phyloP scores from a whole-genome alignment of 805 yeast species.

The Saccharomycopsis sp. region DNA sequence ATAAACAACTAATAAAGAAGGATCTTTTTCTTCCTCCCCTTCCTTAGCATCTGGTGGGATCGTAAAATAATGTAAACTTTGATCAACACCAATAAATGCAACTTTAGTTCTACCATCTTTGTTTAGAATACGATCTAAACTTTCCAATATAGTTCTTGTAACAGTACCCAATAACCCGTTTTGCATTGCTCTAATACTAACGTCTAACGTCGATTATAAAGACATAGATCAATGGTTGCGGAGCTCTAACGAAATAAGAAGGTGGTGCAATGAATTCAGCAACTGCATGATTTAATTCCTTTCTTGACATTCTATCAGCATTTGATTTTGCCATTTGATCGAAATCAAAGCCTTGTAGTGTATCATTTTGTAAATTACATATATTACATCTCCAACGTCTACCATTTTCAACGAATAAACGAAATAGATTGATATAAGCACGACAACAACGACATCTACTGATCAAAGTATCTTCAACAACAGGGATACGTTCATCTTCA shows the following conservation, averaged over 20 bases:
- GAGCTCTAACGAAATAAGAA: slow-evolving; percentile 88
- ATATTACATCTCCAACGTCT: slow-evolving; percentile 93
- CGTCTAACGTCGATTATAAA: slow-evolving; percentile 81
- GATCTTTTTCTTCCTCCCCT: slow-evolving; percentile 32
- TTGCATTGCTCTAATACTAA: slow-evolving; percentile 63
- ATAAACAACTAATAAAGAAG: slow-evolving; percentile 73
- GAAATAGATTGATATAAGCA: slow-evolving; percentile 87
- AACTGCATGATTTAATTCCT: slow-evolving; percentile 75
- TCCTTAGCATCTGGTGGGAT: slow-evolving; percentile 35
- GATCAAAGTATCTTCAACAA: slow-evolving; percentile 69
- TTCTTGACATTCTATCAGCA: slow-evolving; percentile 60
- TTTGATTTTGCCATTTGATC: slow-evolving; percentile 46
- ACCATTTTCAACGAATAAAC: slow-evolving; percentile 64
- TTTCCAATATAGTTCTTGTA: slow-evolving; percentile 78
- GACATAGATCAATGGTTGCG: slow-evolving; percentile 83
- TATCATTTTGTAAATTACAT: slow-evolving; percentile 81
- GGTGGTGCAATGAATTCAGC: slow-evolving; percentile 92
- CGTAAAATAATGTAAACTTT: slow-evolving; percentile 69
- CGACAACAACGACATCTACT: slow-evolving; percentile 96
- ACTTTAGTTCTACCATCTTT: slow-evolving; percentile 72
- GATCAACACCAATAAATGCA: slow-evolving; percentile 82
- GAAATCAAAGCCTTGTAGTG: slow-evolving; percentile 73
- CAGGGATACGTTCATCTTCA: slow-evolving; percentile 56
- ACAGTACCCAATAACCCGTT: slow-evolving; percentile 80
- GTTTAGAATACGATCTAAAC: slow-evolving; percentile 84